Conservation (phyloP, 1,284 basidiomycete genomes). For the Xerocomus cyaneibrunnescens region DNA sequence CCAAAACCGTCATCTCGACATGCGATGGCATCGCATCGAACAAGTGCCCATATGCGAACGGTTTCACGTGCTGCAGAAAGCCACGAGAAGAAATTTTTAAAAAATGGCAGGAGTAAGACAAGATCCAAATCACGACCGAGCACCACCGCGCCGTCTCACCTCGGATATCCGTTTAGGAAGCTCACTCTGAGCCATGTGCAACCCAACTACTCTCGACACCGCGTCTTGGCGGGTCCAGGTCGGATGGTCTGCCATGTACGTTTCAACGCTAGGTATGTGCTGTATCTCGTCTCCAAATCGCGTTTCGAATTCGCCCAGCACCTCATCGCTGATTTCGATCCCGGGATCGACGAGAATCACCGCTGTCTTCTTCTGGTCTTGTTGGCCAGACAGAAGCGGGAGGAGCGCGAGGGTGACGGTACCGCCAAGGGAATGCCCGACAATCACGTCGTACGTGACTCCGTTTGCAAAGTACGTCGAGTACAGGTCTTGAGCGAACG, state of each 20-base stretch:
- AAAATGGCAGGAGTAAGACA: background rate
- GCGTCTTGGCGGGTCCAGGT: conserved; percentile 19
- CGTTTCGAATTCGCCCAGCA: background rate
- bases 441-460: conserved; percentile 20
- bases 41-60: conserved; percentile 12
- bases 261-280: conserved; percentile 9
- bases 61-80: conserved; percentile 13
- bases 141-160: no score
- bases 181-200: no score
- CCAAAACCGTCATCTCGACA: conserved; percentile 18
- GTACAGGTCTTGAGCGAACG: background rate
- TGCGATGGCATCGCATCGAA: conserved; percentile 18
- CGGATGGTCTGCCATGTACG: conserved; percentile 8
- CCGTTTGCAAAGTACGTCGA: conserved; percentile 15
- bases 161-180: no score
- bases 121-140: no score
- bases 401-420: conserved; percentile 6
- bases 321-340: conserved; percentile 7
- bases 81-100: no score
- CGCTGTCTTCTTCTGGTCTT: conserved; percentile 3
- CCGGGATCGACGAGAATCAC: conserved; percentile 22
- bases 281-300: background rate
- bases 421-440: conserved; percentile 25
- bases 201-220: conserved; percentile 13
- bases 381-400: conserved; percentile 8